Evolutionary conservation across 2,329 filamentous ascomycete genomes (phyloP).

Genomic region (Pseudocercospora musae): DNA sequence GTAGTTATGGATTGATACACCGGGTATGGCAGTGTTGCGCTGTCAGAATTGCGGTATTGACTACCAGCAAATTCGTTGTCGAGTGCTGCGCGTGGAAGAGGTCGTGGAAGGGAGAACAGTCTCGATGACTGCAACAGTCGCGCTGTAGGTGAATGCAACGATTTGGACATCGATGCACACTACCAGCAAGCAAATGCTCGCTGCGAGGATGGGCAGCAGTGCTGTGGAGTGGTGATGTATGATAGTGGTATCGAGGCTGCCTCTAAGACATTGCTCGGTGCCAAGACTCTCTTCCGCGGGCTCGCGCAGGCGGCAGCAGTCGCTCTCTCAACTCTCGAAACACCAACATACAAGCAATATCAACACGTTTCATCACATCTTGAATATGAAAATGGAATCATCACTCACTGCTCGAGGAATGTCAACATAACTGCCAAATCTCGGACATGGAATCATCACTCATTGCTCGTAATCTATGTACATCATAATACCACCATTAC

Average conservation of each 20-base stretch:
- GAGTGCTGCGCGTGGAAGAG: conserved; percentile 61
- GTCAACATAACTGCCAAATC: no score
- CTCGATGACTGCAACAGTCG: conserved; percentile 79
- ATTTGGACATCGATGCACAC: conserved; percentile 34
- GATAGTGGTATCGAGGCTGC: background rate
- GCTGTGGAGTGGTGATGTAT: background rate
- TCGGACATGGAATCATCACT: background rate
- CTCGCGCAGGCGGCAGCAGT: background rate
- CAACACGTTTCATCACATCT: no score
- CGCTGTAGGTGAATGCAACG: conserved; percentile 55
- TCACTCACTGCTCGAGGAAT: no score
- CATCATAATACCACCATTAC: background rate
- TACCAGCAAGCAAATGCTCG: background rate
- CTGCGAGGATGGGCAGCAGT: background rate
- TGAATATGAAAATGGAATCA: no score
- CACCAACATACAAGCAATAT: background rate
- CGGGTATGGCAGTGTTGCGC: conserved; percentile 74
- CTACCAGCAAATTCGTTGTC: conserved; percentile 46
- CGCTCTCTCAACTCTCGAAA: background rate
- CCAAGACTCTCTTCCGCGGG: background rate
- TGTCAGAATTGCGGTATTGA: conserved; percentile 57
- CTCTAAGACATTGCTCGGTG: background rate
- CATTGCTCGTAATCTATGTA: background rate
- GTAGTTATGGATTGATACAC: conserved; percentile 79
- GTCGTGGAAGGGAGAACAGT: conserved; percentile 79